A percentile compares a stretch with the other conserved stretches of the same genome.
phyloP scores from a whole-genome alignment of 2,329 filamentous ascomycete species.

The Hymenoscyphus occultus region DNA sequence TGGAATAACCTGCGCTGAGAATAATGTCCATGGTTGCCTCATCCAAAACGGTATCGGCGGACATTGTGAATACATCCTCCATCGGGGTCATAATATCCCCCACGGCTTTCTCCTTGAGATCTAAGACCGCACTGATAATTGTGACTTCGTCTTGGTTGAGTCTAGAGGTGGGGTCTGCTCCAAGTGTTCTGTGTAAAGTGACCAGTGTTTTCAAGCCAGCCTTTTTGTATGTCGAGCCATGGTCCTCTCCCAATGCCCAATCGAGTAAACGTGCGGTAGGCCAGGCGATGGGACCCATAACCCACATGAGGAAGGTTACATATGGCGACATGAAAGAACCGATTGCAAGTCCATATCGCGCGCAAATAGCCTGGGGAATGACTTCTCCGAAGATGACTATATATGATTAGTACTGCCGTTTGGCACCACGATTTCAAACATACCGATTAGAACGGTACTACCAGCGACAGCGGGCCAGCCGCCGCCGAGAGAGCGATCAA shows the following conservation, averaged over 20 bases:
- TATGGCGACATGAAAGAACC: slow-evolving; percentile 90
- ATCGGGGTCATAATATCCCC: slow-evolving; percentile 98
- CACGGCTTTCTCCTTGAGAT: slow-evolving; percentile 94
- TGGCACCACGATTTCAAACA: slow-evolving; percentile 28
- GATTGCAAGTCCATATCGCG: slow-evolving; percentile 92
- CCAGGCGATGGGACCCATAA: slow-evolving; percentile 87
- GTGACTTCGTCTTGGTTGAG: slow-evolving; percentile 97
- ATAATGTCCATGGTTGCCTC: slow-evolving; percentile 94
- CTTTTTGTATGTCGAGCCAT: slow-evolving; percentile 97
- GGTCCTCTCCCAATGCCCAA: slow-evolving; percentile 87
- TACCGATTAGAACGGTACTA: slow-evolving; percentile 91
- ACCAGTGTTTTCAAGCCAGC: slow-evolving; percentile 95
- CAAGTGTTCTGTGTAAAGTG: slow-evolving; percentile 87
- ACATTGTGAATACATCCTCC: slow-evolving; percentile 94
- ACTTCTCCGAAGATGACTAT: slow-evolving; percentile 97
- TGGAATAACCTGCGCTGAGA: slow-evolving; percentile 87
- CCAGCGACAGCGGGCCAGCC: slow-evolving; percentile 92
- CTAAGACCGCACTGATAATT: slow-evolving; percentile 94
- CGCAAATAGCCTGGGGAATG: slow-evolving; percentile 92
- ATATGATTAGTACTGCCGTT: slow-evolving; percentile 26
- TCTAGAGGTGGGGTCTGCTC: slow-evolving; percentile 76
- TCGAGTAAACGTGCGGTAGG: slow-evolving; percentile 95
- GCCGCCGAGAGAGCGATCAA: slow-evolving; percentile 89
- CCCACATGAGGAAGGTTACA: slow-evolving; percentile 85
- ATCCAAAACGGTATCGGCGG: slow-evolving; percentile 89